A percentile compares a stretch with the other conserved stretches of the same genome.
Conservation (phyloP, 2,329 filamentous ascomycete species). For the Aspergillus quadricinctus region DNA sequence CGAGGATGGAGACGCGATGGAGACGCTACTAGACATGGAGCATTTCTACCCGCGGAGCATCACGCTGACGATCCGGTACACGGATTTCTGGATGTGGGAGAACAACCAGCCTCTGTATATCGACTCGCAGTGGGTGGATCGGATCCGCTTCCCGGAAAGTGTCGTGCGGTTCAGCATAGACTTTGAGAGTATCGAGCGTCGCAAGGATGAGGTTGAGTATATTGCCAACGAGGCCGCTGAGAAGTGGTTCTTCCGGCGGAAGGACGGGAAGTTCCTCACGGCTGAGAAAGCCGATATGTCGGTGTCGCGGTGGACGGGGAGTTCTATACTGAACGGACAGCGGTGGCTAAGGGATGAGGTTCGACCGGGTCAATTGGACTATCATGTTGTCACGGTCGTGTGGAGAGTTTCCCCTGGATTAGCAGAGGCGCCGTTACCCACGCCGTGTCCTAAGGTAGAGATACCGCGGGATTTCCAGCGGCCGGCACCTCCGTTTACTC, state of each 20-base stretch:
- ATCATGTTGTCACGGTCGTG: constrained; percentile 41
- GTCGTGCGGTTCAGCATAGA: constrained; percentile 43
- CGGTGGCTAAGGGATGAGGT: constrained; percentile 45
- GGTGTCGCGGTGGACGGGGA: constrained; percentile 43
- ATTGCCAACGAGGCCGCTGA: constrained; percentile 39
- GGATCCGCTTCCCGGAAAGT: constrained; percentile 26
- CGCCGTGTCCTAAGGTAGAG: neutral
- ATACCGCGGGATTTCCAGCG: neutral
- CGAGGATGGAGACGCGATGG: constrained; percentile 25
- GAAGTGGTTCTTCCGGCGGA: constrained; percentile 34
- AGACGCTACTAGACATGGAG: constrained; percentile 20
- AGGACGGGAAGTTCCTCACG: constrained; percentile 30
- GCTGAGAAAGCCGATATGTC: constrained; percentile 25
- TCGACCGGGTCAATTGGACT: constrained; percentile 37
- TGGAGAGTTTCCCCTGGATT: constrained; percentile 20
- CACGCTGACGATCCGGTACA: constrained; percentile 47
- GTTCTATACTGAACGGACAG: constrained; percentile 37
- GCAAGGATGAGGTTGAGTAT: constrained; percentile 42
- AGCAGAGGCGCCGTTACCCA: neutral
- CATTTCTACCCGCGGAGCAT: constrained; percentile 35
- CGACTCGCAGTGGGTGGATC: constrained; percentile 35
- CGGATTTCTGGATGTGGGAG: constrained; percentile 50
- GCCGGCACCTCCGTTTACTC: neutral
- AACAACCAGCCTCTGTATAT: constrained; percentile 33
- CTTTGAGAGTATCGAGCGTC: constrained; percentile 47